phyloP scores from a whole-genome alignment of 495 filamentous ascomycete genomes.

The Hypoxylon crocopeplum region DNA sequence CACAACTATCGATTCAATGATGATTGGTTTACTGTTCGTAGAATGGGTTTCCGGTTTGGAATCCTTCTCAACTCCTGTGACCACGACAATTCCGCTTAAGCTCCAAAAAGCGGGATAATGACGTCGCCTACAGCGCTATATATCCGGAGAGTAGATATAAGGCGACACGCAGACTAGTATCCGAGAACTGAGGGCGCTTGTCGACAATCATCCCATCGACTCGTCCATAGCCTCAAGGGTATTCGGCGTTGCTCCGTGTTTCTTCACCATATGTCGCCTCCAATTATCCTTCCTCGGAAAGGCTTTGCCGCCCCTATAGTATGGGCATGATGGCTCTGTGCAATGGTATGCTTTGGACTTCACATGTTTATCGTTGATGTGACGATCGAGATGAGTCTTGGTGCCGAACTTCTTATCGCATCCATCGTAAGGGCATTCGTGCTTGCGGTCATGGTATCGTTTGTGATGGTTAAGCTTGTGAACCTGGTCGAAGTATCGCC shows the following conservation, averaged over 20 bases:
- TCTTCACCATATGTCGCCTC: constrained; percentile 59
- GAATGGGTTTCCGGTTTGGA: no score
- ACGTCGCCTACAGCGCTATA: not conserved
- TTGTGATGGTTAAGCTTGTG: constrained; percentile 61
- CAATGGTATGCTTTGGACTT: constrained; percentile 59
- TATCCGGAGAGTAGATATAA: not conserved
- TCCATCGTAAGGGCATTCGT: constrained; percentile 48
- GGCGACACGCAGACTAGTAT: not conserved
- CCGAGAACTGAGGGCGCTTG: not conserved
- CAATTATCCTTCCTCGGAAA: constrained; percentile 62
- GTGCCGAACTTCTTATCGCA: constrained; percentile 57
- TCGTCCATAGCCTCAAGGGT: constrained; percentile 40
- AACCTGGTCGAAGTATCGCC: constrained; percentile 51
- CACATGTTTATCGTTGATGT: constrained; percentile 58
- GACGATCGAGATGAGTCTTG: constrained; percentile 59
- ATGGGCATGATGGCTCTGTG: constrained; percentile 52
- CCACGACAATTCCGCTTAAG: no score
- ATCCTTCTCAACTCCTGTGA: no score
- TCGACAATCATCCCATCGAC: constrained; percentile 21
- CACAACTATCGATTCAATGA: no score
- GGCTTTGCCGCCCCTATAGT: constrained; percentile 54
- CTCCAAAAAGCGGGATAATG: no score
- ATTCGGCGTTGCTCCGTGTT: constrained; percentile 43
- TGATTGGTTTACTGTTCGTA: no score
- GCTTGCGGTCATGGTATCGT: constrained; percentile 56